A percentile compares a stretch with the other conserved stretches of the same genome.
Conservation (phyloP, 2,329 filamentous ascomycete genomes). For the Penicillium capsulatum region DNA sequence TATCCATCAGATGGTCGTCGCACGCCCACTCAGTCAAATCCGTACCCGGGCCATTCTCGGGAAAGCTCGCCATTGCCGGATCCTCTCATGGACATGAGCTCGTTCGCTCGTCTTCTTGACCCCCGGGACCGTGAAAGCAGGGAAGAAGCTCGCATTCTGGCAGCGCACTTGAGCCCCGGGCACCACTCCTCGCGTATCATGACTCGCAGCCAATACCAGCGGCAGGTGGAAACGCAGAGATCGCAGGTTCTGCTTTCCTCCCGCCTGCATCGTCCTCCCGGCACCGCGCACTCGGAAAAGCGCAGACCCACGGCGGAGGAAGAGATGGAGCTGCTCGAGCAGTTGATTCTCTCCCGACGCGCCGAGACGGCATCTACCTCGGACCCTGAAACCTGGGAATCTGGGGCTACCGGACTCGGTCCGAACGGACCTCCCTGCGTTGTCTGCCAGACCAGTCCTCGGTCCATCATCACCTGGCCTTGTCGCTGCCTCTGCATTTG, state of each 20-base stretch:
- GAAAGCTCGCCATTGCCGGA: constrained; percentile 56
- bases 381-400: constrained; percentile 54
- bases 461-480: constrained; percentile 92
- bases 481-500: constrained; percentile 92
- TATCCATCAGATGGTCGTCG: constrained; percentile 49
- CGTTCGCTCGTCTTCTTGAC: constrained; percentile 76
- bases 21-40: constrained; percentile 69
- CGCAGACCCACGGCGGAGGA: constrained; percentile 46
- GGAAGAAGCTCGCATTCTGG: constrained; percentile 74
- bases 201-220: constrained; percentile 74
- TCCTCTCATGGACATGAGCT: constrained; percentile 59
- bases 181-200: constrained; percentile 54
- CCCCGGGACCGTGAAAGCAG: constrained; percentile 72
- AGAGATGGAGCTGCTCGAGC: constrained; percentile 57
- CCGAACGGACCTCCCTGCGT: constrained; percentile 79
- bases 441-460: constrained; percentile 79
- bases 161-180: constrained; percentile 67
- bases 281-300: constrained; percentile 16
- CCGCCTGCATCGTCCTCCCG: constrained; percentile 30
- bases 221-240: constrained; percentile 64
- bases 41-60: constrained; percentile 43
- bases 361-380: constrained; percentile 25
- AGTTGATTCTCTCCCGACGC: constrained; percentile 55
- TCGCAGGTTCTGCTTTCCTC: constrained; percentile 61
- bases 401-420: constrained; percentile 69